phyloP scores from a whole-genome alignment of 352 stramenopile species.

The Globisporangium paddicum region DNA sequence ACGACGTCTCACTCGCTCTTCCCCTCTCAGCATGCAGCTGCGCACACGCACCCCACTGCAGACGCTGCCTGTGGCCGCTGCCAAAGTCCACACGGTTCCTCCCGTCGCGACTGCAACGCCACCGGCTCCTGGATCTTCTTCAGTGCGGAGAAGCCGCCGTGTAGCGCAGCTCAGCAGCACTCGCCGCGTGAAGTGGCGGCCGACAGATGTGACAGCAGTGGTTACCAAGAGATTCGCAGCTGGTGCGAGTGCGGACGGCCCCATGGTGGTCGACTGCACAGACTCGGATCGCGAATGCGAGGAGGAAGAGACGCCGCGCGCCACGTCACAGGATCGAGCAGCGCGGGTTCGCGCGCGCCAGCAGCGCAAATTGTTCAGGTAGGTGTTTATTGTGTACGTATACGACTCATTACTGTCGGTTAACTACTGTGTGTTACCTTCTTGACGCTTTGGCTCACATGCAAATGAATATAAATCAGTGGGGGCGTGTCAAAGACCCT shows the following conservation, averaged over 20 bases:
- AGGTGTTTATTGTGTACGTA: not conserved
- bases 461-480: no score
- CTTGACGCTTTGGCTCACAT: not conserved
- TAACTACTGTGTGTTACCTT: no score
- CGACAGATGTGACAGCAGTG: not conserved
- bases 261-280: not conserved
- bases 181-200: not conserved
- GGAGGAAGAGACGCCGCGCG: not conserved
- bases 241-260: not conserved
- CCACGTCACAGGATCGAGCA: not conserved
- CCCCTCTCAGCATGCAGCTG: not conserved
- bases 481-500: slow-evolving; percentile 3
- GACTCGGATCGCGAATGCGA: not conserved
- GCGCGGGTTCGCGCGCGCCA: not conserved
- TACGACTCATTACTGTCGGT: not conserved
- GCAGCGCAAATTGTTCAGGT: slow-evolving; percentile 1
- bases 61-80: not conserved
- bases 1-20: not conserved
- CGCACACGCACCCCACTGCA: slow-evolving; percentile 2
- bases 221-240: not conserved
- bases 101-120: not conserved
- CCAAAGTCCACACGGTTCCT: not conserved
- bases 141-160: not conserved
- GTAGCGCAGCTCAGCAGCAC: not conserved
- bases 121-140: not conserved